Conservation (phyloP, 768 basidiomycete genomes). For the Mycena vulgaris region DNA sequence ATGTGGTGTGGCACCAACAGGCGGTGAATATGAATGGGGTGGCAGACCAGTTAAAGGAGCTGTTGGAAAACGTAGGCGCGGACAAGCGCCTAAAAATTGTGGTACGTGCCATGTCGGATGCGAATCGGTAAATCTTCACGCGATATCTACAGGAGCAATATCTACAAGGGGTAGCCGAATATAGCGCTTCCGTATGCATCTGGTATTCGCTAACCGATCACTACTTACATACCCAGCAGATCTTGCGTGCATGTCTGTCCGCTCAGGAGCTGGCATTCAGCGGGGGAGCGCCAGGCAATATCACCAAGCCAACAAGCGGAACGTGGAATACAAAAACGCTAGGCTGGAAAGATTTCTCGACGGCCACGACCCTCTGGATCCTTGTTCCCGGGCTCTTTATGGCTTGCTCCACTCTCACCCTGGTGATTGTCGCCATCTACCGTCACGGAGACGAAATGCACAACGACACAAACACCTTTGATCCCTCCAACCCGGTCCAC, state of each 20-base stretch:
- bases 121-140: background rate
- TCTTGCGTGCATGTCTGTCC: conserved; percentile 7
- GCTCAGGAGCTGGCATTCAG: background rate
- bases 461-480: conserved; percentile 2
- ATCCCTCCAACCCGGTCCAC: conserved; percentile 23
- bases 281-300: background rate
- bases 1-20: conserved; percentile 27
- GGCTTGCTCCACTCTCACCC: background rate
- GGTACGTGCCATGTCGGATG: background rate
- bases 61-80: background rate
- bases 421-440: background rate
- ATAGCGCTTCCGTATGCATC: conserved; percentile 18
- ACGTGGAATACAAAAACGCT: conserved; percentile 2
- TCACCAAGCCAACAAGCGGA: conserved; percentile 1
- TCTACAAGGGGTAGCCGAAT: conserved; percentile 15
- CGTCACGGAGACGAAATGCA: conserved; percentile 7
- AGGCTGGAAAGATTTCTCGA: background rate
- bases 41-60: conserved; percentile 22
- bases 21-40: conserved; percentile 10
- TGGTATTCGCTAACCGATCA: background rate
- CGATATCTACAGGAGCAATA: conserved; percentile 8
- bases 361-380: background rate
- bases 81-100: conserved; percentile 1
- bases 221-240: background rate
- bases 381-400: conserved; percentile 15